Evolutionary conservation across 2,329 filamentous ascomycete species (phyloP), one percentile per base, ranked within the genome.

Genomic region (Colletotrichum chrysophilum): DNA sequence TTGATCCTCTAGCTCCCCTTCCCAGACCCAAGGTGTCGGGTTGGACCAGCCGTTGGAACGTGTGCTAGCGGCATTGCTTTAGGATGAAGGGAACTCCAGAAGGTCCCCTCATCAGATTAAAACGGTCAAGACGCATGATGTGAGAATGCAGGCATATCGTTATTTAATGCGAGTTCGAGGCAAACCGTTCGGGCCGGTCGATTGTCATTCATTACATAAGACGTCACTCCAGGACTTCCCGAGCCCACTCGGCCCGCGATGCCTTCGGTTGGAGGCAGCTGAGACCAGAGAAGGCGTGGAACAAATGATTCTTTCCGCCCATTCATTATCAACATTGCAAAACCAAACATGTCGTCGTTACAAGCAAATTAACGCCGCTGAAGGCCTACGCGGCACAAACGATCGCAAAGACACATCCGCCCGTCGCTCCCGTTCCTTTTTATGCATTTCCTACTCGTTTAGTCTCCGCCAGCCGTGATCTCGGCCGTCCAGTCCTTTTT

Each of bases 401-500:
- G 55, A 61, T 36, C n/a, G 18, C 52, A 13, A 38, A n/a, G 38
- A 48, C 38, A 48, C 38, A 48, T 48, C 18, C 38, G 18, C 18
- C 38, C 38, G 14, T 12, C 62, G 24, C 36, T 30, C 38, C 13
- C 30, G 5, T 26, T 34, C 38, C 7, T 13, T 34, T 18, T 65
- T 28, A 14, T 38, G 7, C 13, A 55, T 58, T 21, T 14, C n/a
- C n/a, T 26, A 18, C 34, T 16, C 52, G 12, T 36, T 36, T 82
- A 84, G 56, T 83, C 81, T 21, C 80, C 86, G 12, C 85, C 87
- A 60, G 83, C 89, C 0, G 85, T 85, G 48, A 91, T 86, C 82
- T 92, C 90, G 0, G 91, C 92, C 8, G 87, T 89, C 87, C 88
- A 91, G 79, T 93, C 92, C 83, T 89, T 92, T 76, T 88, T 87